Base-by-base conservation (phyloP, 2,329 filamentous ascomycete species). In the Colletotrichum plurivorum region DNA sequence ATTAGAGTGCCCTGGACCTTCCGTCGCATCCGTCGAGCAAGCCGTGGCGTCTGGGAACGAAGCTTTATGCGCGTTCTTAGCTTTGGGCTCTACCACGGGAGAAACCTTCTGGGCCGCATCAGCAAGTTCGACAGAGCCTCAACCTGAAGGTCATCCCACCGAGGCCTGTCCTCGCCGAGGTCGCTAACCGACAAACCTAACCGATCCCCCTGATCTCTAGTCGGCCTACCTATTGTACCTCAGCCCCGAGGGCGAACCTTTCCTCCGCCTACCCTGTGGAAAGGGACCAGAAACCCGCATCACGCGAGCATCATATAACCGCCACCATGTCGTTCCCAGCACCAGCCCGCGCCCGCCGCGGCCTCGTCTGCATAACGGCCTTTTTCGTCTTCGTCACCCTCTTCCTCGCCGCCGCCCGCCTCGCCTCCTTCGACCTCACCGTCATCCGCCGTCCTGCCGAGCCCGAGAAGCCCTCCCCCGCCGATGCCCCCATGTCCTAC, bases 401-500 rank as follows among this genome's bases (percentile, higher is more conserved):
- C 57, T 77, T 79, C 70, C 73, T 79, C n/a, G 78, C 76, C 71
- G 75, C 75, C 71, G 76, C 74, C 16, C 78, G 80, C 52, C 76
- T 81, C 27, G 46, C 73, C 74, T 62, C 70, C 72, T 49, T 71
- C 75, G 56, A 71, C 55, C 53, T 71, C 45, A 49, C 67, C 22
- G 15, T 57, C 48, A 58, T 59, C 45, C 27, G 39, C 55, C 45
- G 43, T 43, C 36, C n/a, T 10, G 39, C 76, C 59, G 72, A 68
- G 22, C 54, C 66, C 7, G 61, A 60, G n/a, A 61, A 16, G 43
- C 56, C 51, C 55, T 70, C 67, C 5, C 46, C 63, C 10, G 79
- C 79, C 18, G 79, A 81, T 55, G 72, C 75, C 22, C 74, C 78
- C 63, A 84, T 84, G 81, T 68, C 68, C 13, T 84, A 84, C 75